These are phyloP conservation scores for Gaertneriomyces sp. DNA, from an alignment of 192 early-diverging fungal genomes.

Conservation along the genomic window DNA sequence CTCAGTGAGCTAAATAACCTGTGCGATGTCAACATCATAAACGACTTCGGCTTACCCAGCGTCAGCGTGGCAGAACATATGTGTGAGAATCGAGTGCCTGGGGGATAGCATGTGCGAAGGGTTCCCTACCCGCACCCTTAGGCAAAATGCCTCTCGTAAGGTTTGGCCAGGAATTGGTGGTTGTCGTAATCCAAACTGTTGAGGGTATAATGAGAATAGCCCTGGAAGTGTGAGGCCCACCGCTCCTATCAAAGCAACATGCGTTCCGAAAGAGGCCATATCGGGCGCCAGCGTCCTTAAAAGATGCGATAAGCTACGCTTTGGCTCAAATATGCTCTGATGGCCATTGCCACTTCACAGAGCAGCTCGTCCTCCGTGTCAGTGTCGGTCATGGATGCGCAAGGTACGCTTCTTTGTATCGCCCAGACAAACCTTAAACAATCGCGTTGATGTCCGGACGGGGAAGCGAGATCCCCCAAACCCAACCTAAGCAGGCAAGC, in stretches of 20 bases:
- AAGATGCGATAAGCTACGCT: not conserved
- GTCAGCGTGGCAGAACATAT: slow-evolving; percentile 2
- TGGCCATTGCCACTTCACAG: too few relatives aligned
- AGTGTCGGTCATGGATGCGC: too few relatives aligned
- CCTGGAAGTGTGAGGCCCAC: not conserved
- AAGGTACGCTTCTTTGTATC: too few relatives aligned
- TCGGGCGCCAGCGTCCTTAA: not conserved
- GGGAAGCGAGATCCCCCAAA: too few relatives aligned
- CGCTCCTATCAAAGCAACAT: not conserved
- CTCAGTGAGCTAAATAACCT: not conserved
- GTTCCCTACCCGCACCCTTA: not conserved
- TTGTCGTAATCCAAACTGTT: not conserved
- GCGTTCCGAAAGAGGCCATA: not conserved
- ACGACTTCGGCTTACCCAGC: not conserved
- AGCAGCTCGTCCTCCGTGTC: too few relatives aligned
- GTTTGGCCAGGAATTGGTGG: not conserved
- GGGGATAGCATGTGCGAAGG: not conserved
- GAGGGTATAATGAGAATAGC: slow-evolving; percentile 3
- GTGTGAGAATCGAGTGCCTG: not conserved
- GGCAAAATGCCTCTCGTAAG: not conserved
- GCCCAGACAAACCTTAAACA: too few relatives aligned
- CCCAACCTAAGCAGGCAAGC: too few relatives aligned
- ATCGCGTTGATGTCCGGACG: too few relatives aligned
- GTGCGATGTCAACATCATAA: not conserved
- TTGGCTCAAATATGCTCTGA: not conserved